phyloP scores from a whole-genome alignment of 345 rosid species.

The Eucalyptus sp. region DNA sequence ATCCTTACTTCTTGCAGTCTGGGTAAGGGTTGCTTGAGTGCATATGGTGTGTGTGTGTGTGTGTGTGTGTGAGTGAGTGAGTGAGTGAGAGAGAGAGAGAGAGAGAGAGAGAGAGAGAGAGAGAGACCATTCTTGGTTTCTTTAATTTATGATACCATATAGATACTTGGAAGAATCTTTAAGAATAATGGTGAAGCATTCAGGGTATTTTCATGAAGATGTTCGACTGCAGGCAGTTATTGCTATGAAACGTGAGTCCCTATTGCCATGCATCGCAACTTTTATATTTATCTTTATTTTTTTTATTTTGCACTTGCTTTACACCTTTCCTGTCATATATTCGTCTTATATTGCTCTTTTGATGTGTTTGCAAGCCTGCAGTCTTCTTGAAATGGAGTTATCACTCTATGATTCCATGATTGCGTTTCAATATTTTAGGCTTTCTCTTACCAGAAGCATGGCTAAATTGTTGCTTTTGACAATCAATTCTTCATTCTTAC shows the following conservation, averaged over 20 bases:
- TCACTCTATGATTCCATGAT: background rate
- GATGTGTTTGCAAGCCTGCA: background rate
- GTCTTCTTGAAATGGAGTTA: background rate
- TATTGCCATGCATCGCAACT: background rate
- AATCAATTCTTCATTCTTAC: background rate
- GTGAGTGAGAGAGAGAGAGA: no score
- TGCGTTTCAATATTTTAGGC: background rate
- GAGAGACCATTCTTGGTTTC: background rate
- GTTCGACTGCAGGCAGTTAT: constrained; percentile 93
- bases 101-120: background rate
- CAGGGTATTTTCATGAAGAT: constrained; percentile 96
- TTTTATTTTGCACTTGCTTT: background rate
- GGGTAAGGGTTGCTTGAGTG: background rate
- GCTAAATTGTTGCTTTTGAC: background rate
- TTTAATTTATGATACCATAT: constrained; percentile 34
- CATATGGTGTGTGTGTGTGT: background rate
- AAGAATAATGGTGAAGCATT: constrained; percentile 75
- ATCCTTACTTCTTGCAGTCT: background rate
- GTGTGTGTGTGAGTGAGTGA: rapidly evolving
- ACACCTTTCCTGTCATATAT: background rate
- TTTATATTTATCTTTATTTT: background rate
- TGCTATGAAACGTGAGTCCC: constrained; percentile 67
- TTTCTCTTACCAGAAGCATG: background rate
- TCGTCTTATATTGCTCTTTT: background rate
- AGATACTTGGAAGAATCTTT: constrained; percentile 92